phyloP scores from a whole-genome alignment of 495 filamentous ascomycete species.

The Tuber umbilicatum region DNA sequence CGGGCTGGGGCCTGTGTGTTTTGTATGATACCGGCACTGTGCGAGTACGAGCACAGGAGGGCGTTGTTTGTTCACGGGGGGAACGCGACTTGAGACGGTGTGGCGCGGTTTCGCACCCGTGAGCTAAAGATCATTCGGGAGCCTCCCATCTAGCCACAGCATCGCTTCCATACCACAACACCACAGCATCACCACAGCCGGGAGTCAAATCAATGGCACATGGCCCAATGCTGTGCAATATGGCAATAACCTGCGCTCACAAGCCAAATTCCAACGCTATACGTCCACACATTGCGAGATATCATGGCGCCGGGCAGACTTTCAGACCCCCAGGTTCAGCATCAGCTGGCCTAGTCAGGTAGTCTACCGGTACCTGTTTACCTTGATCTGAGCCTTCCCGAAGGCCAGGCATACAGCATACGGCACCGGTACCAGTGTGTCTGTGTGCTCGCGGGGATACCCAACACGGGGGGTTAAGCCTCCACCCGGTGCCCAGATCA shows the following conservation, averaged over 20 bases:
- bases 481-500: background rate
- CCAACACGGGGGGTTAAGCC: background rate
- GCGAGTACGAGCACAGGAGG: too few relatives aligned
- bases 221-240: background rate
- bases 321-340: background rate
- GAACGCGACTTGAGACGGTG: constrained; percentile 17
- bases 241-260: background rate
- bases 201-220: background rate
- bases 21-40: too few relatives aligned
- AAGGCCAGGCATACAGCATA: background rate
- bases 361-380: too few relatives aligned
- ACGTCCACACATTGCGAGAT: background rate
- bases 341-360: background rate
- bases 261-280: background rate
- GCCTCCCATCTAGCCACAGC: background rate
- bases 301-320: background rate
- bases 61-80: constrained; percentile 8
- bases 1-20: background rate
- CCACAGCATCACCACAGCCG: background rate
- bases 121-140: background rate
- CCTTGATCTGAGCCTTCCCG: background rate
- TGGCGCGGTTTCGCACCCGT: background rate
- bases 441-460: background rate
- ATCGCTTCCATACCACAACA: background rate
- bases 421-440: background rate